Percentiles rank a stretch among this genome's conserved stretches.
Evolutionary conservation across 2,329 filamentous ascomycete genomes (phyloP).

Genomic region (Helminthosporium solani): DNA sequence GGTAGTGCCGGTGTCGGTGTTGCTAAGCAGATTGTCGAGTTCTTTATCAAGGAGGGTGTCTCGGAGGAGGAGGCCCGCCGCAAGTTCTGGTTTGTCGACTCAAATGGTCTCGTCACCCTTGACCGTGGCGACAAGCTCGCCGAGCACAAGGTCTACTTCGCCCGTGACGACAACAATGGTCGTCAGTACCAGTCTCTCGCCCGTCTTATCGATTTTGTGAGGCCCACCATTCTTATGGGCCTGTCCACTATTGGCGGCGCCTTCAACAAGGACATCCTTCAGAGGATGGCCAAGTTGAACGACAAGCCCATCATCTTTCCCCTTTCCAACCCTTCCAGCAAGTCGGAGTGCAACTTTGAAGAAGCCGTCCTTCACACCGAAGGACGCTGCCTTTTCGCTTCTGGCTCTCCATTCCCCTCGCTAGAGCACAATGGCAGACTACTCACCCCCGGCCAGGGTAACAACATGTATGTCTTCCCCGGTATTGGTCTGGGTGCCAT

Average conservation of each 20-base stretch:
- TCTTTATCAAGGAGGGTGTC: conserved; percentile 89
- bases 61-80: conserved; percentile 81
- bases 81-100: conserved; percentile 98
- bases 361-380: conserved; percentile 89
- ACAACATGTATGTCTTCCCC: conserved; percentile 94
- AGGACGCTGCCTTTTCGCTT: conserved; percentile 88
- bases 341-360: conserved; percentile 97
- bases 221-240: conserved; percentile 91
- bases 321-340: conserved; percentile 91
- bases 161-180: conserved; percentile 64
- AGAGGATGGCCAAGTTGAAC: conserved; percentile 60
- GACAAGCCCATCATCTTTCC: conserved; percentile 79
- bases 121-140: conserved; percentile 93
- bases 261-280: conserved; percentile 85
- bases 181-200: conserved; percentile 74
- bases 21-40: conserved; percentile 95
- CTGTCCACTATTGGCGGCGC: conserved; percentile 91
- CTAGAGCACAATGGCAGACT: conserved; percentile 53
- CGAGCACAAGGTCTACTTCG: conserved; percentile 76
- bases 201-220: conserved; percentile 90
- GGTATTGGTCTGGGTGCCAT: conserved; percentile 93
- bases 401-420: conserved; percentile 84
- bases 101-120: conserved; percentile 87
- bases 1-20: conserved; percentile 96
- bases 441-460: conserved; percentile 59